These are phyloP conservation scores for Neoscytalidium dimidiatum DNA, from an alignment of 2,329 filamentous ascomycete genomes.

Conservation along the genomic window DNA sequence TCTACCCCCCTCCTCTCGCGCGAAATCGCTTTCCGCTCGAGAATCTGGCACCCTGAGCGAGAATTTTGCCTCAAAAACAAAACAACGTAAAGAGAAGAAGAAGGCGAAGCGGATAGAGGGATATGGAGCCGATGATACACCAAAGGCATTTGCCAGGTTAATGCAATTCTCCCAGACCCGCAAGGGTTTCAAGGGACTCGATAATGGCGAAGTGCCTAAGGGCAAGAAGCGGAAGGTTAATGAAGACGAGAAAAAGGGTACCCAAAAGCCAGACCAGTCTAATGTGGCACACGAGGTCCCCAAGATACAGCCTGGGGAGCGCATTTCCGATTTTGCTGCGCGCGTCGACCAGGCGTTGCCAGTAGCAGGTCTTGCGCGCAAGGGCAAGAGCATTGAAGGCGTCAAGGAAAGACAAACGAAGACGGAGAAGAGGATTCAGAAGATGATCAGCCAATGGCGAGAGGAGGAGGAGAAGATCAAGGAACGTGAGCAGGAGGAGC, in stretches of 20 bases:
- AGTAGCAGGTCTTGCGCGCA: constrained; percentile 64
- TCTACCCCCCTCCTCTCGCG: constrained; percentile 62
- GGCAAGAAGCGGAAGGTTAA: constrained; percentile 52
- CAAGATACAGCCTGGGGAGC: constrained; percentile 81
- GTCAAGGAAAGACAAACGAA: constrained; percentile 69
- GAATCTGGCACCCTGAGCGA: constrained; percentile 44
- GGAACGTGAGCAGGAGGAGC: constrained; percentile 77
- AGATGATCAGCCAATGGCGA: constrained; percentile 61
- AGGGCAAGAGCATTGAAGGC: constrained; percentile 65
- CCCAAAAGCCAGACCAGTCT: constrained; percentile 26
- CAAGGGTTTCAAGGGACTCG: constrained; percentile 64
- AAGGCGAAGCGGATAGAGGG: constrained; percentile 44
- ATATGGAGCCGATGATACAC: constrained; percentile 74
- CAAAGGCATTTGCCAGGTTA: constrained; percentile 81
- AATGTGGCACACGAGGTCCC: constrained; percentile 43
- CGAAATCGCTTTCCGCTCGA: constrained; percentile 57
- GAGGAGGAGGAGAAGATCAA: constrained; percentile 57
- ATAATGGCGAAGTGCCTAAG: constrained; percentile 62
- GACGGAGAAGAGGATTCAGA: constrained; percentile 77
- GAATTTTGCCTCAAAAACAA: constrained; percentile 32
- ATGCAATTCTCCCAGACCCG: constrained; percentile 71
- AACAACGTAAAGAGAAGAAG: constrained; percentile 40
- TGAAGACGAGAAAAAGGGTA: constrained; percentile 23
- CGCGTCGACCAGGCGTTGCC: constrained; percentile 86
- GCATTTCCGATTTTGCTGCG: constrained; percentile 75